A percentile compares a stretch with the other conserved stretches of the same genome.
Evolutionary conservation across 805 yeast genomes (phyloP).

Genomic region (Torulaspora maleeae): DNA sequence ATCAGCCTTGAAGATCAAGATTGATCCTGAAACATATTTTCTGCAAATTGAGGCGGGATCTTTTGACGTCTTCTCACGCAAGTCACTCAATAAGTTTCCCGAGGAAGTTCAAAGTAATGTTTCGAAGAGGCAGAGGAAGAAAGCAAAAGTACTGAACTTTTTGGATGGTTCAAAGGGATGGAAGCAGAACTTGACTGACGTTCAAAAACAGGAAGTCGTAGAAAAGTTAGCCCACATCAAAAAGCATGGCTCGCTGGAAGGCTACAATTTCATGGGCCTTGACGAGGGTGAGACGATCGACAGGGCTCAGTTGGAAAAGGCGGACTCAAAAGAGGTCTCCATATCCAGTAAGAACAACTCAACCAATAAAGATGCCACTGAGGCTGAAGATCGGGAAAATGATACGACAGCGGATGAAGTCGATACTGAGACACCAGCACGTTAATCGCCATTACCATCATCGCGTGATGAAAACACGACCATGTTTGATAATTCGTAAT

Average conservation of each 20-base stretch:
- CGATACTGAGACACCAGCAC: slow-evolving; percentile 38
- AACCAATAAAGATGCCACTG: slow-evolving; percentile 7
- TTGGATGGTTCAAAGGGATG: slow-evolving; percentile 56
- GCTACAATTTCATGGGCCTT: not conserved
- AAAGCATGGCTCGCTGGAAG: slow-evolving; percentile 21
- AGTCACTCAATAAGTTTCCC: slow-evolving; percentile 44
- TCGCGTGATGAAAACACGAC: not conserved
- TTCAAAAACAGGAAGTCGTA: slow-evolving; percentile 31
- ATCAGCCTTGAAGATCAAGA: slow-evolving; percentile 70
- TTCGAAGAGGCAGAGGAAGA: slow-evolving; percentile 31
- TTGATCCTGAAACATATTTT: slow-evolving; percentile 73
- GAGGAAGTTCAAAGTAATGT: slow-evolving; percentile 6
- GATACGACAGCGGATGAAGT: slow-evolving; percentile 45
- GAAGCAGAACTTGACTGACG: slow-evolving; percentile 45
- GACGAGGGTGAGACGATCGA: not conserved
- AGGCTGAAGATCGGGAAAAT: slow-evolving; percentile 31
- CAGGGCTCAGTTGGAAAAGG: not conserved
- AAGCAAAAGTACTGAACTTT: slow-evolving; percentile 36
- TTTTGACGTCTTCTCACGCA: slow-evolving; percentile 71
- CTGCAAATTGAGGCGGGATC: slow-evolving; percentile 76
- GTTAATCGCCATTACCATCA: not conserved
- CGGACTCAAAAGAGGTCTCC: not conserved
- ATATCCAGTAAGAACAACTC: not conserved
- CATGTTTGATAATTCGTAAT: not conserved
- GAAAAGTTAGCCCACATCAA: slow-evolving; percentile 21